A percentile compares a stretch with the other conserved stretches of the same genome.
Conservation (phyloP, 2,329 filamentous ascomycete species). For the Thielaviopsis musarum region DNA sequence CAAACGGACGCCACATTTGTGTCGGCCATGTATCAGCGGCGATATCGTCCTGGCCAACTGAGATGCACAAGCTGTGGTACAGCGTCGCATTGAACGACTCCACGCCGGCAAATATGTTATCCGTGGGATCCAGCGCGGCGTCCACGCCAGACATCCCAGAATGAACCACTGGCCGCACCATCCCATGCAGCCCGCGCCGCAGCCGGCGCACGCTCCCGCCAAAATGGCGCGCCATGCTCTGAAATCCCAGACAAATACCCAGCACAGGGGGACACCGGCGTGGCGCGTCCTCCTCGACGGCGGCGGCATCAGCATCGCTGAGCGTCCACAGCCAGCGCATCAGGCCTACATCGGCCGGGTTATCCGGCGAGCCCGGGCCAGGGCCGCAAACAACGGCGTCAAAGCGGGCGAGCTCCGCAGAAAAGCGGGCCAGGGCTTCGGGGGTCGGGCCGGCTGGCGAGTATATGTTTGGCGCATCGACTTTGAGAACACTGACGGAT, state of each 20-base stretch:
- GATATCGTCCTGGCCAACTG: constrained; percentile 32
- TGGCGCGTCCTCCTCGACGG: constrained; percentile 31
- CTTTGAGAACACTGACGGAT: constrained; percentile 49
- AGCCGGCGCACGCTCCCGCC: constrained; percentile 51
- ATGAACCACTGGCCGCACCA: constrained; percentile 54
- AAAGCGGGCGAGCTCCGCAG: constrained; percentile 35
- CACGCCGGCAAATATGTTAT: constrained; percentile 50
- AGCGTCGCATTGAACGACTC: constrained; percentile 51
- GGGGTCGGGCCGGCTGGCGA: constrained; percentile 19
- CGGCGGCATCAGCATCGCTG: constrained; percentile 15
- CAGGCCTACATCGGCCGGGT: constrained; percentile 61
- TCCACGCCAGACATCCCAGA: background rate
- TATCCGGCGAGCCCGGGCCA: constrained; percentile 67
- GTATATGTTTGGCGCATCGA: constrained; percentile 42
- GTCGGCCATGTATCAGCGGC: constrained; percentile 20
- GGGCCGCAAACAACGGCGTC: constrained; percentile 82
- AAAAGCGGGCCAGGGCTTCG: constrained; percentile 24
- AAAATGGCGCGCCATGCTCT: constrained; percentile 56
- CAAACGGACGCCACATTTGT: constrained; percentile 24
- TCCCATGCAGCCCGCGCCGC: constrained; percentile 62
- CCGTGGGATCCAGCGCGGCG: constrained; percentile 3
- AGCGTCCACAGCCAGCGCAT: constrained; percentile 57
- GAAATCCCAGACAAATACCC: constrained; percentile 80
- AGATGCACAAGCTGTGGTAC: constrained; percentile 51
- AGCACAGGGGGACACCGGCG: constrained; percentile 42